A percentile compares a stretch with the other conserved stretches of the same genome.
Evolutionary conservation across 352 stramenopile genomes (phyloP).

Genomic region (Phytophthora uliginosa): DNA sequence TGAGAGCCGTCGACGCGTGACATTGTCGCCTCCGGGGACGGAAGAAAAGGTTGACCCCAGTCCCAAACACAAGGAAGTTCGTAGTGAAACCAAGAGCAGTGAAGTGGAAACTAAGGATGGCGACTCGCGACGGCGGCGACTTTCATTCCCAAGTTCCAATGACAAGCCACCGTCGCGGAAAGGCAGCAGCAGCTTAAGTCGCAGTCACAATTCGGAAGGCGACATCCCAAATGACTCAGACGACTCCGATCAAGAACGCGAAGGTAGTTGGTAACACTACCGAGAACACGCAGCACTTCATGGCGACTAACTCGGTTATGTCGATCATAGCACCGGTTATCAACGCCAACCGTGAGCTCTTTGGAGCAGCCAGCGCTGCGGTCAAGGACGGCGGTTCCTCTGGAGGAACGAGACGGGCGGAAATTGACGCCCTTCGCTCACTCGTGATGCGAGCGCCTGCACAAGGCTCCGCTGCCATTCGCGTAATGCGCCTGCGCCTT

Average conservation of each 20-base stretch:
- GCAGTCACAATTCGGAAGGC: constrained; percentile 23
- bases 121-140: not conserved
- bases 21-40: not conserved
- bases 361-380: constrained; percentile 4
- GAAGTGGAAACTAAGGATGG: constrained; percentile 18
- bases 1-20: constrained; percentile 6
- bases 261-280: constrained; percentile 13
- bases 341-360: constrained; percentile 22
- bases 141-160: constrained; percentile 9
- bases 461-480: constrained; percentile 30
- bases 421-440: constrained; percentile 41
- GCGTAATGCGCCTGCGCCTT: constrained; percentile 22
- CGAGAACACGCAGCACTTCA: not conserved
- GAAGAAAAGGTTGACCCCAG: not conserved
- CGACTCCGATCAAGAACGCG: constrained; percentile 22
- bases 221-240: constrained; percentile 21
- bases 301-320: not conserved
- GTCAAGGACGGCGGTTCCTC: not conserved
- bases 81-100: constrained; percentile 5
- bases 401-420: constrained; percentile 12
- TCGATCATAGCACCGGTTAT: constrained; percentile 23
- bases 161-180: constrained; percentile 14
- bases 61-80: not conserved
- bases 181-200: constrained; percentile 23
- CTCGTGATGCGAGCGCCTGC: constrained; percentile 54